A percentile compares a stretch with the other conserved stretches of the same genome.
phyloP scores from a whole-genome alignment of 441 rosid genomes.

The Lepidium campestre region DNA sequence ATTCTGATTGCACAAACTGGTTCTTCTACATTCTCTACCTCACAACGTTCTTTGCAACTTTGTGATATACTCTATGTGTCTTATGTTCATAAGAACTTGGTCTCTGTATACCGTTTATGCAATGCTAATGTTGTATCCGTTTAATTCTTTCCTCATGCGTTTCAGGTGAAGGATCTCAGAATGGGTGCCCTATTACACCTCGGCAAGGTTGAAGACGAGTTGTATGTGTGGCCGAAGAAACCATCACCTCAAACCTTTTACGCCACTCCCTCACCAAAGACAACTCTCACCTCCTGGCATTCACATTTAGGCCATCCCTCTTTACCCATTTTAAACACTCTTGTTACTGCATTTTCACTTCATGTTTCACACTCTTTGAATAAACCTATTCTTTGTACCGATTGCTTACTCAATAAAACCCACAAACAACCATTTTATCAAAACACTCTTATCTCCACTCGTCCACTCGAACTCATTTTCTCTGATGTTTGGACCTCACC shows the following conservation, averaged over 20 bases:
- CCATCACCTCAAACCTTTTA: no score
- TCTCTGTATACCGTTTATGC: not conserved
- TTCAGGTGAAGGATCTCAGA: not conserved
- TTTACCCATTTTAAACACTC: not conserved
- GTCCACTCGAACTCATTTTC: not conserved
- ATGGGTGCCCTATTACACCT: not conserved
- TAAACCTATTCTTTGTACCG: no score
- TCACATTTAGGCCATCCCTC: not conserved
- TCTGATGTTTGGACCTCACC: not conserved
- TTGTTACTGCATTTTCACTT: no score
- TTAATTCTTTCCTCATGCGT: not conserved
- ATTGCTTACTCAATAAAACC: no score
- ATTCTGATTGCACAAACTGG: not conserved
- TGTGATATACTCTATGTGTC: not conserved
- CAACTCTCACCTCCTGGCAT: no score
- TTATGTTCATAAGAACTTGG: not conserved
- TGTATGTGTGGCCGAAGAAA: no score
- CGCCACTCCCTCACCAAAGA: no score
- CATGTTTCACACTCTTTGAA: no score
- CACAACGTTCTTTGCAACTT: not conserved
- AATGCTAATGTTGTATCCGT: not conserved
- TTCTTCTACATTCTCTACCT: not conserved
- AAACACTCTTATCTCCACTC: not conserved
- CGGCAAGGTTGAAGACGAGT: no score
- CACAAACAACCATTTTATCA: not conserved